phyloP scores from a whole-genome alignment of 352 stramenopile species.

The Globisporangium recalcitrans region DNA sequence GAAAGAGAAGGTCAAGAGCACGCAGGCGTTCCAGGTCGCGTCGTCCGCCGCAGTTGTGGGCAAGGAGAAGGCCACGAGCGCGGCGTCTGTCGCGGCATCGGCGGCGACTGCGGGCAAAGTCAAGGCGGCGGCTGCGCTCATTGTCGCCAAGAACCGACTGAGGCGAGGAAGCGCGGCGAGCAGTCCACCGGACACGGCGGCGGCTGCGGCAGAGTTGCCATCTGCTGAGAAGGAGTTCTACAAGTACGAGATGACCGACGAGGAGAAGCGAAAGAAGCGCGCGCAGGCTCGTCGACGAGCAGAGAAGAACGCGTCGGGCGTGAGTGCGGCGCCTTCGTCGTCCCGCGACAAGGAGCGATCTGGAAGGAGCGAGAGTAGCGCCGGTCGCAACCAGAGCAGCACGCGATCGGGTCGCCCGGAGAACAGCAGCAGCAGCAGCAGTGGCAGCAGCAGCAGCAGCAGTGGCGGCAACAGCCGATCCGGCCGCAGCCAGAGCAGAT shows the following conservation, averaged over 20 bases:
- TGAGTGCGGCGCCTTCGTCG: conserved; percentile 3
- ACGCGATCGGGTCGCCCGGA: conserved; percentile 5
- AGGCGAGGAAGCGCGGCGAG: conserved; percentile 21
- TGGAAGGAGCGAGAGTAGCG: conserved; percentile 13
- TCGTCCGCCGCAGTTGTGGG: conserved; percentile 44
- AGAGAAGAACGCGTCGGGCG: conserved; percentile 49
- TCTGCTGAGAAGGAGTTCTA: conserved; percentile 67
- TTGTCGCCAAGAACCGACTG: conserved; percentile 61
- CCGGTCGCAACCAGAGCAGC: conserved; percentile 12
- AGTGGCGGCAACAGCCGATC: conserved; percentile 15
- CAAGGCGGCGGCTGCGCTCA: conserved; percentile 45
- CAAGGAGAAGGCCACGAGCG: conserved; percentile 47
- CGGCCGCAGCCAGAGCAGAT: conserved; percentile 18
- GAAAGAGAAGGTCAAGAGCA: conserved; percentile 52
- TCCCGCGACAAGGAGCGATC: conserved; percentile 12
- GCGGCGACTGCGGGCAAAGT: conserved; percentile 43
- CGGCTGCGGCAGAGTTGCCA: conserved; percentile 21
- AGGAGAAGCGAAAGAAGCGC: conserved; percentile 70
- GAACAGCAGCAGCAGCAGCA: conserved; percentile 5
- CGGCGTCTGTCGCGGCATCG: conserved; percentile 36
- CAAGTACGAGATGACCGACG: conserved; percentile 79
- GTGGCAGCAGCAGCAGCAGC: conserved; percentile 9
- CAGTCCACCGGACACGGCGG: conserved; percentile 15
- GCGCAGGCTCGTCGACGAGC: conserved; percentile 54
- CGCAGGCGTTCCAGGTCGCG: conserved; percentile 33